phyloP scores from a whole-genome alignment of 148 eudicot species.

The Camellia japonica region DNA sequence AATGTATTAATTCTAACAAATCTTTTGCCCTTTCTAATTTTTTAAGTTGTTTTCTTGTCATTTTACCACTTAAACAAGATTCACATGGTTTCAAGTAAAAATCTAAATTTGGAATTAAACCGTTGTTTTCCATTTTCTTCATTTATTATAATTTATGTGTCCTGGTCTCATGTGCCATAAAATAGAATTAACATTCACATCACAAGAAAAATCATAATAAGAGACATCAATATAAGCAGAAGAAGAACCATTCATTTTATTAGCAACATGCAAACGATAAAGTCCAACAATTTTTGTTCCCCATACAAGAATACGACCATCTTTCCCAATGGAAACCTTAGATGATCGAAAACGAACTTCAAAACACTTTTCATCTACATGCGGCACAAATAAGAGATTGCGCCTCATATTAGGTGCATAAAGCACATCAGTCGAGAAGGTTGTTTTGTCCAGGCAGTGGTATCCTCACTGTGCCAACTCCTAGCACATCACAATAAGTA shows the following conservation, averaged over 20 bases:
- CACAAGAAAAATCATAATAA: no score
- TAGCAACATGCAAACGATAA: neutral
- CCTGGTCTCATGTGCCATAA: no score
- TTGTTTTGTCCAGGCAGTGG: no score
- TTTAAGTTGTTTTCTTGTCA: neutral
- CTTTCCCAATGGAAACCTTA: neutral
- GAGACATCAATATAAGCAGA: neutral
- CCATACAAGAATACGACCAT: neutral
- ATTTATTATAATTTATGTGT: no score
- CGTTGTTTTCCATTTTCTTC: neutral
- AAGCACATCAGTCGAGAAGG: no score
- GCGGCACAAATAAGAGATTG: no score
- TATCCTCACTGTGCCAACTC: no score
- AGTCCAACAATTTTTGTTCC: neutral
- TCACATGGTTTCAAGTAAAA: neutral
- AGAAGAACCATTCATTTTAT: no score
- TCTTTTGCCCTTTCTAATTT: neutral
- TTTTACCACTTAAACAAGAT: neutral
- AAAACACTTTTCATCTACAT: neutral
- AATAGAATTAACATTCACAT: no score
- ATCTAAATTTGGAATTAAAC: neutral
- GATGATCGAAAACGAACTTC: neutral
- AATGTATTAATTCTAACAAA: neutral
- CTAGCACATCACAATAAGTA: no score
- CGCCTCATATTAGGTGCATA: neutral